These are phyloP conservation scores for Trichoderma breve DNA, from an alignment of 2,329 filamentous ascomycete genomes.

Conservation along the genomic window DNA sequence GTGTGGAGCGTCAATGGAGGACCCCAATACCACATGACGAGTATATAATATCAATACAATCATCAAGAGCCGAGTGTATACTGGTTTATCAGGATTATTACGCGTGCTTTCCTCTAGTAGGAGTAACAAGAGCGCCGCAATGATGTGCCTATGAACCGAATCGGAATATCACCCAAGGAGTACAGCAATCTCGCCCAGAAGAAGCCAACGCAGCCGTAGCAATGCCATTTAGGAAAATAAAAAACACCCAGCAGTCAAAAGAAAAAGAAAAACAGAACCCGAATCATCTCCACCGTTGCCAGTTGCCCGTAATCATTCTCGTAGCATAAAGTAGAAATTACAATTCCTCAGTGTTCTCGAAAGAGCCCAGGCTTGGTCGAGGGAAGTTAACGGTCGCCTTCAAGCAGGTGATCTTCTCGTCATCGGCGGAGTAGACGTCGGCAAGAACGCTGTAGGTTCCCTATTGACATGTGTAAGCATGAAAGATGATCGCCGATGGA, in stretches of 20 bases:
- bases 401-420: conserved; percentile 80
- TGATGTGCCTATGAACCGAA: conserved; percentile 6
- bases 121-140: neutral
- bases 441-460: conserved; percentile 88
- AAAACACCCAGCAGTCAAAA: conserved; percentile 6
- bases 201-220: neutral
- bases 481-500: too few species aligned
- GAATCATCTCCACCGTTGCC: neutral
- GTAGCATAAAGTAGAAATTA: conserved; percentile 26
- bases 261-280: neutral
- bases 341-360: conserved; percentile 41
- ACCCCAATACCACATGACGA: neutral
- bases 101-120: neutral
- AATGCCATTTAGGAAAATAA: conserved; percentile 3
- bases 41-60: neutral
- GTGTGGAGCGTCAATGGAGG: neutral
- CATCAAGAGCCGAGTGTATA: neutral
- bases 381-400: conserved; percentile 68
- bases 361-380: conserved; percentile 34
- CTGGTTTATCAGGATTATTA: neutral
- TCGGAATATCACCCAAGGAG: neutral
- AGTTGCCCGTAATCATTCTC: neutral
- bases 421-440: conserved; percentile 74
- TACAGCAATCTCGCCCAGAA: conserved; percentile 10
- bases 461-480: conserved; percentile 44